Percentiles rank a stretch among this genome's conserved stretches.
Conservation (phyloP, 192 early-diverging fungal species). For the Chytriomyces sp. region DNA sequence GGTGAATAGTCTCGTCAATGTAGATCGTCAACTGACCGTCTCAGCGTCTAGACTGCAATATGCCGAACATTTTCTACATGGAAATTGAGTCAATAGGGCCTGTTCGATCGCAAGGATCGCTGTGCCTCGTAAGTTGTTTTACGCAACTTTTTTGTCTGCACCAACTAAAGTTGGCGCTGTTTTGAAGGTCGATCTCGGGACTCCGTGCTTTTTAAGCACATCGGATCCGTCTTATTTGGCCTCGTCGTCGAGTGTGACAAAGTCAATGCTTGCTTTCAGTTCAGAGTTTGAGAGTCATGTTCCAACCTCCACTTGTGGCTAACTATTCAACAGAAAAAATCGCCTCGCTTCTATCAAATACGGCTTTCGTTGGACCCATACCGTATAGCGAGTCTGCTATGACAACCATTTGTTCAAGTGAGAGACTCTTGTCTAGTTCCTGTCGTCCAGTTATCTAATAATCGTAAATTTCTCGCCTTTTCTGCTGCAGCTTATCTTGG, state of each 20-base stretch:
- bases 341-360: not conserved
- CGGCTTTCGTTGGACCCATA: slow-evolving; percentile 11
- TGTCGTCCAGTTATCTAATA: not conserved
- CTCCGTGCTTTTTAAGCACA: slow-evolving; percentile 17
- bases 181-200: slow-evolving; percentile 27
- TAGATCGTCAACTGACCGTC: not conserved
- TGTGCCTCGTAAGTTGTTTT: slow-evolving; percentile 13
- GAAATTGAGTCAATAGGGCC: slow-evolving; percentile 3
- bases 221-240: slow-evolving; percentile 23
- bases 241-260: slow-evolving; percentile 23
- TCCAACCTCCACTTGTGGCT: not conserved
- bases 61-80: slow-evolving; percentile 21
- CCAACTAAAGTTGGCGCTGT: not conserved
- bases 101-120: not conserved
- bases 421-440: not conserved
- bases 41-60: not conserved
- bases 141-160: not conserved
- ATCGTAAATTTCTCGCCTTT: slow-evolving; percentile 4
- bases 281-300: not conserved
- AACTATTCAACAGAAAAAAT: slow-evolving; percentile 24
- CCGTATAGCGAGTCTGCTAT: slow-evolving; percentile 14
- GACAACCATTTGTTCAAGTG: slow-evolving; percentile 21
- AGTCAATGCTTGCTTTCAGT: slow-evolving; percentile 17
- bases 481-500: slow-evolving; percentile 17
- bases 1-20: not conserved